Conservation (phyloP, 331 rosid species). For the Acacia pycnantha region DNA sequence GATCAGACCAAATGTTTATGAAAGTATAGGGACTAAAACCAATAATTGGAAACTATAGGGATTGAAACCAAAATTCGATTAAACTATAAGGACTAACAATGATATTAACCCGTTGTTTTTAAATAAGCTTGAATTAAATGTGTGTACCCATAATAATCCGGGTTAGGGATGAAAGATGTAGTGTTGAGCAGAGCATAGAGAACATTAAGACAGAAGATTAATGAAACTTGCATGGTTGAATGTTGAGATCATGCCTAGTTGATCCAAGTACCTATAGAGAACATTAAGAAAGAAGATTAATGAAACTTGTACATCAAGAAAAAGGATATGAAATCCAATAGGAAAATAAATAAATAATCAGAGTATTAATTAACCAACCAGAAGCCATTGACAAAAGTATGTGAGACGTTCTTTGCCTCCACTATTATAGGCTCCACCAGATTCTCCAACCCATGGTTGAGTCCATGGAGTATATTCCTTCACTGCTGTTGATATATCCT, state of each 20-base stretch:
- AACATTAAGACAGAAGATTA: too few relatives aligned
- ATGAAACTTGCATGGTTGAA: slow-evolving; percentile 52
- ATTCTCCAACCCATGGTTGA: slow-evolving; percentile 70
- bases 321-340: not conserved
- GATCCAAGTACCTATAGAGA: slow-evolving; percentile 64
- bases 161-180: slow-evolving; percentile 69
- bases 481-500: slow-evolving; percentile 24
- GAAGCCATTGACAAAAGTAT: slow-evolving; percentile 63
- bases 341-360: not conserved
- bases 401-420: slow-evolving; percentile 67
- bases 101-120: too few relatives aligned
- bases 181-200: slow-evolving; percentile 68
- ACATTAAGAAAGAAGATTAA: not conserved
- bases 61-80: too few relatives aligned
- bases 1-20: too few relatives aligned
- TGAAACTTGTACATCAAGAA: not conserved
- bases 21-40: too few relatives aligned
- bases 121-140: not conserved
- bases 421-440: slow-evolving; percentile 81
- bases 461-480: slow-evolving; percentile 40
- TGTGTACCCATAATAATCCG: slow-evolving; percentile 60
- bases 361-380: slow-evolving; percentile 44
- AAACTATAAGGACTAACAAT: too few relatives aligned
- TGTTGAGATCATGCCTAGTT: slow-evolving; percentile 66
- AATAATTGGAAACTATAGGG: too few relatives aligned